Evolutionary conservation across 768 basidiomycete genomes (phyloP).

Genomic region (Macrolepiota dolichaula): DNA sequence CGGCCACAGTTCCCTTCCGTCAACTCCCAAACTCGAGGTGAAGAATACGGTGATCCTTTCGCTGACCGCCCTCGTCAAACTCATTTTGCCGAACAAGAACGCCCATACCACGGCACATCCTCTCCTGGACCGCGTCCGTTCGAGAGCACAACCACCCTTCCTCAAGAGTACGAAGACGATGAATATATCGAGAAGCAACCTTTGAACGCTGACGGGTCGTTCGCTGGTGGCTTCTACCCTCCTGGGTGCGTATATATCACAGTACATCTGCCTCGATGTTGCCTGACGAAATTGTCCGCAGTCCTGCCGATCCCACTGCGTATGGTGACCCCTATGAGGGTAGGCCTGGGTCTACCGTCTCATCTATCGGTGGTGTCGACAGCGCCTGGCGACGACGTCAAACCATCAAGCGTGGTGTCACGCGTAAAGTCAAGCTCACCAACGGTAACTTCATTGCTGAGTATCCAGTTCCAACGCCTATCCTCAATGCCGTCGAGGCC

Average conservation of each 20-base stretch:
- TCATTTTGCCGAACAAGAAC: constrained; percentile 57
- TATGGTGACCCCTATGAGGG: constrained; percentile 64
- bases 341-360: constrained; percentile 51
- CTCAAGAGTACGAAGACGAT: constrained; percentile 57
- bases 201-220: constrained; percentile 55
- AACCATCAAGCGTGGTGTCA: constrained; percentile 87
- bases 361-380: constrained; percentile 55
- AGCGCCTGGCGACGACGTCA: constrained; percentile 74
- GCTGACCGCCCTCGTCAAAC: constrained; percentile 61
- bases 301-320: constrained; percentile 51
- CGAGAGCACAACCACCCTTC: constrained; percentile 55
- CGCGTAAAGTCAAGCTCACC: constrained; percentile 92
- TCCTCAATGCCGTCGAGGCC: constrained; percentile 76
- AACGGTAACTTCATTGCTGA: constrained; percentile 92
- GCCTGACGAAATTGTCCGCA: constrained; percentile 15
- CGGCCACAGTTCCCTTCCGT: constrained; percentile 33
- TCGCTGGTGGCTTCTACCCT: constrained; percentile 69
- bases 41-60: constrained; percentile 63
- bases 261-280: constrained; percentile 1
- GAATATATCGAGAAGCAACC: constrained; percentile 78
- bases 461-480: constrained; percentile 82
- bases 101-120: constrained; percentile 34
- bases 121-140: constrained; percentile 43
- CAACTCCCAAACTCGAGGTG: constrained; percentile 27
- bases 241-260: constrained; percentile 50